Conservation (phyloP, 768 basidiomycete genomes). For the Rhodotorula toruloides region DNA sequence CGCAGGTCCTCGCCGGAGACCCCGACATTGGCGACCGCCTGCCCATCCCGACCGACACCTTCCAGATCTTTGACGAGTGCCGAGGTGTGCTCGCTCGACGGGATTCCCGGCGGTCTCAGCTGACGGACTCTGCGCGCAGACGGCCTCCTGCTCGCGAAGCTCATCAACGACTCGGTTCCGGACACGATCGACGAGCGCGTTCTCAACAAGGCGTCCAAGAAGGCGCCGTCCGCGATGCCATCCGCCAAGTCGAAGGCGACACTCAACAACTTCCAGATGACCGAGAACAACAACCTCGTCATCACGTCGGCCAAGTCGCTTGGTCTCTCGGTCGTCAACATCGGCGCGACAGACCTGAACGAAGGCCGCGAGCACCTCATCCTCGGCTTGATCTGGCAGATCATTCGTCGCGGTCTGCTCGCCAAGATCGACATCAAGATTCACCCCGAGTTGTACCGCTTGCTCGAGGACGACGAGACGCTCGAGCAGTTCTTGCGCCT, state of each 20-base stretch:
- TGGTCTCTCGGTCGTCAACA: slow-evolving; percentile 97
- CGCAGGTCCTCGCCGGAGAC: slow-evolving; percentile 84
- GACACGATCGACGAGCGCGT: slow-evolving; percentile 99
- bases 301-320: slow-evolving; percentile 97
- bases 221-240: slow-evolving; percentile 47
- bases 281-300: slow-evolving; percentile 99
- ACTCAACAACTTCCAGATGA: slow-evolving; percentile 97
- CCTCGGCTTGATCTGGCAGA: slow-evolving; percentile 96
- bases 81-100: slow-evolving; percentile 50
- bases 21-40: slow-evolving; percentile 71
- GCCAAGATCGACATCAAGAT: slow-evolving; percentile 96
- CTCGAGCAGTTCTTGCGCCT: slow-evolving; percentile 88
- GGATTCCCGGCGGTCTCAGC: background rate
- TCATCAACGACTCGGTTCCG: slow-evolving; percentile 98
- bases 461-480: slow-evolving; percentile 95
- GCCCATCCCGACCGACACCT: slow-evolving; percentile 90
- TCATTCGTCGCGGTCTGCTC: slow-evolving; percentile 88
- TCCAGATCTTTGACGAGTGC: slow-evolving; percentile 98
- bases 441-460: slow-evolving; percentile 90
- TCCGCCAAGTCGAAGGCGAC: slow-evolving; percentile 30
- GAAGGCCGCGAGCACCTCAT: slow-evolving; percentile 95
- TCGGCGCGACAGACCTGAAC: slow-evolving; percentile 84
- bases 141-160: slow-evolving; percentile 92
- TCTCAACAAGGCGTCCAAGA: slow-evolving; percentile 77
- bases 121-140: slow-evolving; percentile 51